Base-by-base conservation (phyloP, 352 stramenopile genomes). In the Peronospora farinosa region DNA sequence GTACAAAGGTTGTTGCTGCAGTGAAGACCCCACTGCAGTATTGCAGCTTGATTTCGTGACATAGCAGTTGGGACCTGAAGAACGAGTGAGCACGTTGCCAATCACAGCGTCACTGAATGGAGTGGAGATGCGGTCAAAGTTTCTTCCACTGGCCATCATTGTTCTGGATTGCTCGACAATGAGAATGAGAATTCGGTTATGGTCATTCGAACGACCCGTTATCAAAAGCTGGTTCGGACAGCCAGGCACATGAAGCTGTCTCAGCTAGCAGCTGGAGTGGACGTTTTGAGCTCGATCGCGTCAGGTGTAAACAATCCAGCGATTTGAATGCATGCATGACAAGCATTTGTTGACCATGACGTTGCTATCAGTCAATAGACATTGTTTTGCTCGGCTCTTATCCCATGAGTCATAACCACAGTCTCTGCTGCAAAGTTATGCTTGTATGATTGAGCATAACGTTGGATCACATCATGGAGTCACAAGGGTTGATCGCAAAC, bases 101-200 rank as follows among this genome's bases (percentile, higher is more conserved):
- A 69, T 64, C 44, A 73, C 56, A n/a, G 43, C 21, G 40, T 73
- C 49, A 37, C 60, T 69, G 47, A 73, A 60, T 10, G 51, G 51
- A 15, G 40, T 23, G 43, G 43, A 43, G 41, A 11, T 41, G 10
- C 40, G 51, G 35, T 66, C 57, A 23, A 64, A 52, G 39, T 35
- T 57, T 16, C 48, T 54, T 40, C 27, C 42, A 39, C 57, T 67
- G 13, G 57, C 32, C 57, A 66, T 66, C 61, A 63, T 61, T 28
- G 37, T 40, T 44, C 17, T n/a, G n/a, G 44, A 42, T 42, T 19
- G 21, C 16, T 31, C 38, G 21, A 5, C 7, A 19, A 19, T 17
- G 17, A 15, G 6, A 37, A 32, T 17, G 33, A 47, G 13, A 28
- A 15, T 50, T 60, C 19, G 38, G 21, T 48, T 54, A 27, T 58